Base-by-base conservation (phyloP, 2,329 filamentous ascomycete genomes). In the Hypoxylon sp. region DNA sequence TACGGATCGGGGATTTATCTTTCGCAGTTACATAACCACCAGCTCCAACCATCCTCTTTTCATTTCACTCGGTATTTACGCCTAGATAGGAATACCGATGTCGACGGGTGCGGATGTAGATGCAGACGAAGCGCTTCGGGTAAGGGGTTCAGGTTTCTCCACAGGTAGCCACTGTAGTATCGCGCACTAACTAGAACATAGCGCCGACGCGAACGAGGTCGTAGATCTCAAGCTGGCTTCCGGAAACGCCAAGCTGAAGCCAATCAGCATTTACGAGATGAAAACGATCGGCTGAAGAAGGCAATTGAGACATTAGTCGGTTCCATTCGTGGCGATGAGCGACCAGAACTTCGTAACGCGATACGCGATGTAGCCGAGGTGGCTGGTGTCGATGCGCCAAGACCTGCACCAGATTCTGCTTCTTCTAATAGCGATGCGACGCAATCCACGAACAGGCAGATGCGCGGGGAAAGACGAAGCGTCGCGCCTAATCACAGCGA, bases 191-290 rank as follows among this genome's bases (percentile, higher is more conserved):
- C 30, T 25, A 8, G 19, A 40, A 15, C 13, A 7, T 35, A 59
- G 56, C 52, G 53, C 8, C 56, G 56, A 37, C 56, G 53, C 5
- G 56, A 59, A 35, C 35, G 56, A 36, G 56, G 56, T 15, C 56
- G 56, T 11, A 40, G 49, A 20, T 54, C 53, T 27, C 56, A 59
- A 43, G 56, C 53, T 30, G 45, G 27, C 27, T 59, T 59, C 23
- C 45, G 56, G 5, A 57, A 57, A 37, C 56, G 56, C 34, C 49
- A 57, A 35, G 53, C 56, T 8, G 52, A 59, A 7, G 34, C 46
- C 11, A 45, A 36, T 12, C 21, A 56, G 23, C 42, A 41, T 11
- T 27, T 55, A 16, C 34, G 20, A 26, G 47, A 59, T 30, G 52
- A 57, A 21, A 57, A 53, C 26, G 34, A 9, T 12, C 36, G 36